phyloP scores from a whole-genome alignment of 2,329 filamentous ascomycete species.

The Myriosclerotinia scirpicola region DNA sequence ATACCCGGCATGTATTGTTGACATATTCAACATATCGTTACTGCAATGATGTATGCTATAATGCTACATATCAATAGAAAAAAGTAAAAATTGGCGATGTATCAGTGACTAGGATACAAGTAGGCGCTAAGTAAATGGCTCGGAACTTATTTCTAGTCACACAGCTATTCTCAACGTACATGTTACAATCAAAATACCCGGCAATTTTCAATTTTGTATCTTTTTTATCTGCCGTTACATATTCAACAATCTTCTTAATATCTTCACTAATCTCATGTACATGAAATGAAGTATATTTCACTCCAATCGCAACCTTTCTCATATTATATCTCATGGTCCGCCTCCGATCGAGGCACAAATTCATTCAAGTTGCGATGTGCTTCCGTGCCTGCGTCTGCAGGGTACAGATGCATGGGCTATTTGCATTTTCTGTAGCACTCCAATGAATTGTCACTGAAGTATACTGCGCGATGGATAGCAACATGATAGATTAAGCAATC shows the following conservation, averaged over 20 bases:
- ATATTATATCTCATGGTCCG: neutral
- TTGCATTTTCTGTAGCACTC: neutral
- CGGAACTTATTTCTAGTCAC: neutral
- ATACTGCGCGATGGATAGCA: constrained; percentile 15
- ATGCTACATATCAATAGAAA: neutral
- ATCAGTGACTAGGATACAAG: constrained; percentile 6
- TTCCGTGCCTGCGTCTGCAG: constrained; percentile 22
- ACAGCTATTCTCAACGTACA: neutral
- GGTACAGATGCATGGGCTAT: constrained; percentile 17
- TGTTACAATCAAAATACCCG: neutral
- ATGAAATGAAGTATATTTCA: neutral
- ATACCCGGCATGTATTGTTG: constrained; percentile 1
- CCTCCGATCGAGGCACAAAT: constrained; percentile 8
- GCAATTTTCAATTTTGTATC: constrained; percentile 9
- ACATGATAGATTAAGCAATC: constrained; percentile 16
- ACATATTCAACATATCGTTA: neutral
- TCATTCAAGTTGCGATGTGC: constrained; percentile 13
- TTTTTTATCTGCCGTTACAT: constrained; percentile 9
- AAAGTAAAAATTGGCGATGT: neutral
- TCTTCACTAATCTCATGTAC: constrained; percentile 9
- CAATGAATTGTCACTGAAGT: neutral
- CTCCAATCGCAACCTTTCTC: constrained; percentile 2
- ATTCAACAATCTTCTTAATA: constrained; percentile 1
- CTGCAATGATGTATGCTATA: constrained; percentile 12
- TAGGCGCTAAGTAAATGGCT: neutral